Evolutionary conservation across 352 stramenopile genomes (phyloP), one percentile per base, ranked within the genome.

Genomic region (Pythium apleroticum): DNA sequence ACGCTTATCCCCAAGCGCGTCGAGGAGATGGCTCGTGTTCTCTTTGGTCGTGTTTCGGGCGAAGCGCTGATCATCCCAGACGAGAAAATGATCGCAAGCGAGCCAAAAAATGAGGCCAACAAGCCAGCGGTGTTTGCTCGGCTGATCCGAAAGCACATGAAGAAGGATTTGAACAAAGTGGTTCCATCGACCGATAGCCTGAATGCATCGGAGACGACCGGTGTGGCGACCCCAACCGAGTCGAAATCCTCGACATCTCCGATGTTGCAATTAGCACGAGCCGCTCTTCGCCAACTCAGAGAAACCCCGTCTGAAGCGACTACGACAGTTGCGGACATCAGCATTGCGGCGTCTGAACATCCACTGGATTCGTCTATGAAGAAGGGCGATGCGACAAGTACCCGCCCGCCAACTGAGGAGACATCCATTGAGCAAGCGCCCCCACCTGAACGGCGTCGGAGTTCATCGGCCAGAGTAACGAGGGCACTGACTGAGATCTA

Each of bases 71-170:
- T 72, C 14, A 58, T 72, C 12, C 60, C 66, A 20, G 60, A 72
- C 17, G 55, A 66, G 31, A 45, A 31, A 14, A 37, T 66, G 37
- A 56, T 61, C 5, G 49, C 39, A 6, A 33, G 33, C 5, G 46
- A 39, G 20, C 19, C 24, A 5, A 33, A 4, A 4, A 61, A 52
- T 15, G 56, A 65, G 7, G 45, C n/a, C 17, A 61, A 58, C 8
- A 69, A 64, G 10, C n/a, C 30, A 17, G 71, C 82, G 59, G 71
- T 68, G 3, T 78, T 89, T 11, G 69, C 75, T 0, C 75, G 57
- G 14, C 56, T 87, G 4, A 71, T 87, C 58, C 72, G 80, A 7
- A 87, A 83, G 33, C 76, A 83, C 46, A 64, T 82, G n/a, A 76
- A 74, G 35, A 57, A 77, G 8, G 72, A 80, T 19, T 80, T 72